Base-by-base conservation (phyloP, 2,329 filamentous ascomycete genomes). In the Fusarium sp. region DNA sequence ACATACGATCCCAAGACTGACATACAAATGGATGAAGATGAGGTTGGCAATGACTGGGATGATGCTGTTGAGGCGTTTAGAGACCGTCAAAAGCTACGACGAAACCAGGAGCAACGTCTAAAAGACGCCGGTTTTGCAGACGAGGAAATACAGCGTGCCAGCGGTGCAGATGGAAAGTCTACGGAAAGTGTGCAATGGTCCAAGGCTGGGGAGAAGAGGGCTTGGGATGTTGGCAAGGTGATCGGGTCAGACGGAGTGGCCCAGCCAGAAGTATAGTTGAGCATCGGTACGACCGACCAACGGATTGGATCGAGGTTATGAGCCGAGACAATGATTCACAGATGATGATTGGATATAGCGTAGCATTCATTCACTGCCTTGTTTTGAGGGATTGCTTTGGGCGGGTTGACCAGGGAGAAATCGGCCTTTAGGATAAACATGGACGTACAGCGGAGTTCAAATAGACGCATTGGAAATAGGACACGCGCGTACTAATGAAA, bases 121-220 rank as follows among this genome's bases (percentile, higher is more conserved):
- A 90, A 90, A 39, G 90, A 89, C 26, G 94, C 94, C 1, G 95
- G 95, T 0, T 97, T 97, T 79, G 90, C 89, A 3, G 93, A 95
- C 22, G 89, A 90, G 9, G 90, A 95, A 77, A 90, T 98, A 66
- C 86, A 88, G 76, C 78, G 70, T 42, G 66, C 73, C 90, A 91
- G 92, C 80, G 90, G 86, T 57, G 88, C 89, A 28, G 85, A 86
- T 3, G 88, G 88, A 18, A 87, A 90, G 79, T 87, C 89, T 61
- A 84, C 86, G 42, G 90, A 92, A 69, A 90, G 91, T 77, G 91
- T 97, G 6, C 88, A 85, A 57, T 97, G 94, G 94, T 87, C 88
- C 42, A 92, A 91, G 77, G 81, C 82, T 7, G 93, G 93, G 2
- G 91, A 96, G 74, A 82, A 85, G 72, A 82, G 90, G 39, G 89